Conservation (phyloP, 805 yeast species). For the Wickerhamiella azyma region DNA sequence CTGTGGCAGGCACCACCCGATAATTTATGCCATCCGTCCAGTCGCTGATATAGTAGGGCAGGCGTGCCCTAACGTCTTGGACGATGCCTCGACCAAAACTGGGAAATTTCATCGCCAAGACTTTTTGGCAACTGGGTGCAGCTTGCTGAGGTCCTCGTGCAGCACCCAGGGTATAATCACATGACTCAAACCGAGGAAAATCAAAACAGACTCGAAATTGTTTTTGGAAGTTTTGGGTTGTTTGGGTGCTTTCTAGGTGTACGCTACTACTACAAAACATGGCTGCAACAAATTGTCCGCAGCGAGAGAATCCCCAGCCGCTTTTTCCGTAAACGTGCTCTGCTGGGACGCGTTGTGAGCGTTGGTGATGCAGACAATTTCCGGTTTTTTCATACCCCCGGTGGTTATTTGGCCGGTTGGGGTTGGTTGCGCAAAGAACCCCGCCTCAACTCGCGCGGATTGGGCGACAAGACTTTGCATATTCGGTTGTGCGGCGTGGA, state of each 20-base stretch:
- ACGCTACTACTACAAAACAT: constrained; percentile 28
- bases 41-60: constrained; percentile 64
- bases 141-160: neutral
- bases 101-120: neutral
- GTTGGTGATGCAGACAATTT: constrained; percentile 97
- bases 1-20: constrained; percentile 72
- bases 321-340: constrained; percentile 32
- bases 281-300: constrained; percentile 37
- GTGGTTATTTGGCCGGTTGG: constrained; percentile 84
- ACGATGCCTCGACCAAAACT: constrained; percentile 31
- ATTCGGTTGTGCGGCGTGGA: constrained; percentile 85
- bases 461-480: constrained; percentile 55
- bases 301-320: constrained; percentile 38
- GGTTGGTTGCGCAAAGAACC: constrained; percentile 75
- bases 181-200: neutral
- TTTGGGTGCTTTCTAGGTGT: neutral
- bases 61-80: constrained; percentile 36
- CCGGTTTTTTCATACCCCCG: constrained; percentile 85
- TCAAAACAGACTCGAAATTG: neutral
- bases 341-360: constrained; percentile 65
- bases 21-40: constrained; percentile 75
- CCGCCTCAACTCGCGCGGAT: constrained; percentile 31
- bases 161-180: neutral
- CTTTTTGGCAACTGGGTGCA: too few relatives aligned
- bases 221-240: neutral